Percentiles rank a stretch among this genome's conserved stretches.
Conservation (phyloP, 805 yeast genomes). For the Candida sphagnicola region DNA sequence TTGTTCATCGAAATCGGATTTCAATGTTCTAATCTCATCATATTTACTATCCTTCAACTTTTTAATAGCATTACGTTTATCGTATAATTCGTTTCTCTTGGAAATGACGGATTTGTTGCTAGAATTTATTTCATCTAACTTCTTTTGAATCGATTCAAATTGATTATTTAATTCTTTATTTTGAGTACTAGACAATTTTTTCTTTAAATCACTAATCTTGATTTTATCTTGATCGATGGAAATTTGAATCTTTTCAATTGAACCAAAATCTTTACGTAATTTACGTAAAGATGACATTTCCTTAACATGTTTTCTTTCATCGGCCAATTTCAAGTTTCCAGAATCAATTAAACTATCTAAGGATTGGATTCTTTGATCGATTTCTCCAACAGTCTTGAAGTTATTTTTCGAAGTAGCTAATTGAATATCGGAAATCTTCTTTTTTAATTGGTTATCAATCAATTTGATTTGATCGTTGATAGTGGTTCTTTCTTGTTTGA, state of each 20-base stretch:
- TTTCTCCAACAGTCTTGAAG: constrained; percentile 65
- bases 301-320: constrained; percentile 80
- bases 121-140: constrained; percentile 62
- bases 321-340: constrained; percentile 82
- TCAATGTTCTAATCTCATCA: constrained; percentile 61
- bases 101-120: constrained; percentile 58
- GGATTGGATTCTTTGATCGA: constrained; percentile 58
- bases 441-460: constrained; percentile 67
- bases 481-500: constrained; percentile 44
- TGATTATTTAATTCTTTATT: constrained; percentile 62
- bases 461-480: constrained; percentile 69
- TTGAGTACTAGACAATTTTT: constrained; percentile 54
- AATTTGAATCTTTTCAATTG: constrained; percentile 70
- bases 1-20: constrained; percentile 72
- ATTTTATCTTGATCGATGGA: constrained; percentile 75
- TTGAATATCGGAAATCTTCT: constrained; percentile 71
- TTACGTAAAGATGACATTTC: constrained; percentile 84
- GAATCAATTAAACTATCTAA: constrained; percentile 73
- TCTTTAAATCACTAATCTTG: constrained; percentile 72
- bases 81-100: constrained; percentile 60
- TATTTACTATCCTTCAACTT: constrained; percentile 67
- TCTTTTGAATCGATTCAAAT: constrained; percentile 65
- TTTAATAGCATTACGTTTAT: constrained; percentile 63
- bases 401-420: constrained; percentile 64
- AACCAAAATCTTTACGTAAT: constrained; percentile 71